Percentiles rank a stretch among this genome's conserved stretches.
These are phyloP conservation scores for Pythium rishiriense DNA, from an alignment of 352 stramenopile species.

Conservation along the genomic window DNA sequence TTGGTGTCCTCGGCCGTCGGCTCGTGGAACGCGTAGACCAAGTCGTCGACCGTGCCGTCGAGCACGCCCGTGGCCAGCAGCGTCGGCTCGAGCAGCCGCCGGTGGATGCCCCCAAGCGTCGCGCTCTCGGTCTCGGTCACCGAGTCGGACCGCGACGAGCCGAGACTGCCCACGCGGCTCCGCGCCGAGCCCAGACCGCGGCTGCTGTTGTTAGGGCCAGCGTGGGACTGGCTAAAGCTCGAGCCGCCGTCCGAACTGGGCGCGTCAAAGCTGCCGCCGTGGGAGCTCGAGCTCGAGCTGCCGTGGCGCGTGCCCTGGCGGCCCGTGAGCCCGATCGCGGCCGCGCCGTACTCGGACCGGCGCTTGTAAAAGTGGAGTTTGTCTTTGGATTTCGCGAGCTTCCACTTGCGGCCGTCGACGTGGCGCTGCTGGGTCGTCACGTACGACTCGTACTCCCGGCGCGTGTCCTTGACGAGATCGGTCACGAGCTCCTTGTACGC, in stretches of 20 bases:
- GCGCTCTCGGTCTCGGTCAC: neutral
- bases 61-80: conserved; percentile 24
- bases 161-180: neutral
- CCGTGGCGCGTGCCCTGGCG: neutral
- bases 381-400: conserved; percentile 67
- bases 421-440: conserved; percentile 51
- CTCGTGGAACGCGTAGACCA: conserved; percentile 28
- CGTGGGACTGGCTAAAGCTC: neutral
- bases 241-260: conserved; percentile 6
- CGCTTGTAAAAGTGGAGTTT: conserved; percentile 57
- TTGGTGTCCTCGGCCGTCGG: conserved; percentile 22
- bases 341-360: conserved; percentile 28
- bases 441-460: conserved; percentile 55
- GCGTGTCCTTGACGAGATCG: conserved; percentile 70
- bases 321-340: conserved; percentile 27
- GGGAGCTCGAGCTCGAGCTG: conserved; percentile 1
- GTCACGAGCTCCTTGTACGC: conserved; percentile 51
- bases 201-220: neutral
- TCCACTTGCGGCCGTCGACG: conserved; percentile 66
- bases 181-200: neutral
- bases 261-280: conserved; percentile 16
- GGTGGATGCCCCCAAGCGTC: neutral
- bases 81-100: conserved; percentile 19
- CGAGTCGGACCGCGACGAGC: conserved; percentile 2
- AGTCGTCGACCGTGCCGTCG: conserved; percentile 28